These are phyloP conservation scores for Amanita inopinata DNA, from an alignment of 768 basidiomycete genomes.

Conservation along the genomic window DNA sequence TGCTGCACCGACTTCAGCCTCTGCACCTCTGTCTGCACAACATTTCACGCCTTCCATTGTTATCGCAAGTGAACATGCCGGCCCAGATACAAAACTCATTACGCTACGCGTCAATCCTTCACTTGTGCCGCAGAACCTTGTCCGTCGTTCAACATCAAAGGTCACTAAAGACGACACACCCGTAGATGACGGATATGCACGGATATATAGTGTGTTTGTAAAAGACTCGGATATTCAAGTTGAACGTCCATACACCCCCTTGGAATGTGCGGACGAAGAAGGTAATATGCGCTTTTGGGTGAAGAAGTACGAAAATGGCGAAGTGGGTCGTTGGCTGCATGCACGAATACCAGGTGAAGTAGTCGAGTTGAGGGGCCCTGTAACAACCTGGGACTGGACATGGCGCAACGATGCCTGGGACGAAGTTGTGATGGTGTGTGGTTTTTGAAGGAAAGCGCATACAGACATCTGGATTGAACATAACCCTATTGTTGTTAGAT, in stretches of 20 bases:
- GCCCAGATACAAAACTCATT: constrained; percentile 54
- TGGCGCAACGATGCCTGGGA: constrained; percentile 46
- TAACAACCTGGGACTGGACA: constrained; percentile 53
- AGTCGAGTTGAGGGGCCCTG: constrained; percentile 70
- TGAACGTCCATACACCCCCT: constrained; percentile 77
- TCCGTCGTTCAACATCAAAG: constrained; percentile 5
- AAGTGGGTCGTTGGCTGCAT: constrained; percentile 79
- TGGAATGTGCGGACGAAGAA: constrained; percentile 56
- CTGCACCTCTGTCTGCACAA: constrained; percentile 32
- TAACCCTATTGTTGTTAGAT: constrained; percentile 34
- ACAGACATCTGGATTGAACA: background rate
- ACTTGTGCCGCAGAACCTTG: constrained; percentile 20
- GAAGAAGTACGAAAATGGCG: constrained; percentile 68
- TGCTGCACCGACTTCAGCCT: constrained; percentile 29
- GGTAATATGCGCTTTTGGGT: constrained; percentile 74
- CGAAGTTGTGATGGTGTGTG: constrained; percentile 64
- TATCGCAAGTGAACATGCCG: constrained; percentile 38
- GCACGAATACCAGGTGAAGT: constrained; percentile 54
- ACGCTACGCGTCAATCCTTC: constrained; percentile 46
- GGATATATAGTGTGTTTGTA: constrained; percentile 70
- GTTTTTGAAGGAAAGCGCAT: background rate
- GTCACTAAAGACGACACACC: constrained; percentile 12
- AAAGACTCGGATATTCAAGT: constrained; percentile 88
- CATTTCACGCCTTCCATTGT: constrained; percentile 55
- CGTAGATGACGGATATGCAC: constrained; percentile 19